These are phyloP conservation scores for Rhodotorula sp. DNA, from an alignment of 1,284 basidiomycete species.

Conservation along the genomic window DNA sequence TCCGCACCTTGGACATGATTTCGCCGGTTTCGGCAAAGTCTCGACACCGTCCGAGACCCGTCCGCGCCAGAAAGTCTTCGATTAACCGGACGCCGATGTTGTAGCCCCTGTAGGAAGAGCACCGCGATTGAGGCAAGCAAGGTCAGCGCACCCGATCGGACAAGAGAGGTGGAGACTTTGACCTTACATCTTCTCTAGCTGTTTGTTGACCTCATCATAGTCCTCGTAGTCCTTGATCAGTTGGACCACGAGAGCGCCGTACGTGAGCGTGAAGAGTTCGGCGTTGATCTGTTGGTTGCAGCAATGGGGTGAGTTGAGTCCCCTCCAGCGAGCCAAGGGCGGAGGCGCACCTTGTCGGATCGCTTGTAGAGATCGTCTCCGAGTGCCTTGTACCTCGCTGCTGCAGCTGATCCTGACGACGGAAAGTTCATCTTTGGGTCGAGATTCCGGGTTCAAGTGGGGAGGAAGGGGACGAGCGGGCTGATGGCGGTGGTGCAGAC, in stretches of 20 bases:
- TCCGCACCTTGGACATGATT: conserved; percentile 77
- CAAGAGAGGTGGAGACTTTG: not conserved
- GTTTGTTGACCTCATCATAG: conserved; percentile 74
- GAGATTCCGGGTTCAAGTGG: not conserved
- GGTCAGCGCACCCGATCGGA: not conserved
- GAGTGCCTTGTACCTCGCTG: conserved; percentile 29
- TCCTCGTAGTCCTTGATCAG: conserved; percentile 99
- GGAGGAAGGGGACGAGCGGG: not conserved
- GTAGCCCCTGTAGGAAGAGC: conserved; percentile 76
- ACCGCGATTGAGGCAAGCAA: not conserved
- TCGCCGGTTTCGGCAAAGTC: conserved; percentile 94
- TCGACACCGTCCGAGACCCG: conserved; percentile 75
- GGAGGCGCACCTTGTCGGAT: conserved; percentile 25
- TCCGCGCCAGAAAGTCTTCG: conserved; percentile 94
- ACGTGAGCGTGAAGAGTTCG: conserved; percentile 94
- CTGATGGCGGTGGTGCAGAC: not conserved
- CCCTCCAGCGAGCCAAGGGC: no score
- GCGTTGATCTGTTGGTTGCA: conserved; percentile 59
- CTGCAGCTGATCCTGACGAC: conserved; percentile 6
- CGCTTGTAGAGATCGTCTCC: conserved; percentile 37
- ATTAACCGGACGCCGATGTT: conserved; percentile 96
- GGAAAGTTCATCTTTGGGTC: conserved; percentile 22
- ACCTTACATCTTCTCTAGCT: conserved; percentile 62
- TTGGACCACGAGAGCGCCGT: conserved; percentile 96
- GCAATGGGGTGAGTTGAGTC: not conserved